phyloP scores from a whole-genome alignment of 2,329 filamentous ascomycete genomes.

The Coniella vitis region DNA sequence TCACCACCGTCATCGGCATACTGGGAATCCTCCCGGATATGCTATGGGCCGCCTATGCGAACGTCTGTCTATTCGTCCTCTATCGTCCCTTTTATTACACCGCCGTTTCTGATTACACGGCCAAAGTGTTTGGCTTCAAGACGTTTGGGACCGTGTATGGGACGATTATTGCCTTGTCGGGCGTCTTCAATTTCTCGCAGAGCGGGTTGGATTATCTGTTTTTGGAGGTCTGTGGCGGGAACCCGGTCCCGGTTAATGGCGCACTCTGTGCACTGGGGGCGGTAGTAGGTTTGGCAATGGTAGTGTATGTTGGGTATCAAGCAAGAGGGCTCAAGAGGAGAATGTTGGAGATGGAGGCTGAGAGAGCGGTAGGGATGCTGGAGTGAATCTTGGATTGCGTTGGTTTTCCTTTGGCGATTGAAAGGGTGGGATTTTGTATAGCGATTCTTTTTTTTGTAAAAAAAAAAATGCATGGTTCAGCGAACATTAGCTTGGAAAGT shows the following conservation, averaged over 20 bases:
- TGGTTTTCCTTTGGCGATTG: not conserved
- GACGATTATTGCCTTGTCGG: slow-evolving; percentile 78
- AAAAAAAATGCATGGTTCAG: too few species aligned
- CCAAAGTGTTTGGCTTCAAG: slow-evolving; percentile 86
- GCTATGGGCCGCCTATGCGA: slow-evolving; percentile 69
- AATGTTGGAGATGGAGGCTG: slow-evolving; percentile 26
- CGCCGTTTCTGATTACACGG: slow-evolving; percentile 79
- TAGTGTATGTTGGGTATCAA: slow-evolving; percentile 54
- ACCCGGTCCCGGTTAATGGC: slow-evolving; percentile 73
- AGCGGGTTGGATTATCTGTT: slow-evolving; percentile 73
- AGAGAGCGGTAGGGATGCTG: slow-evolving; percentile 20
- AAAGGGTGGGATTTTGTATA: not conserved
- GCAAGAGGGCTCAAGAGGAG: slow-evolving; percentile 29
- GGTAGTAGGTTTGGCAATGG: slow-evolving; percentile 57
- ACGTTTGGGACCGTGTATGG: slow-evolving; percentile 95
- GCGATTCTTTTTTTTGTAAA: too few species aligned
- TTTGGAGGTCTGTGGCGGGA: slow-evolving; percentile 61
- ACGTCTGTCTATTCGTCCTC: slow-evolving; percentile 72
- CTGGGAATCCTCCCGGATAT: slow-evolving; percentile 64
- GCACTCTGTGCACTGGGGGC: slow-evolving; percentile 57
- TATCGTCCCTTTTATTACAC: slow-evolving; percentile 90
- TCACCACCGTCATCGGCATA: slow-evolving; percentile 68
- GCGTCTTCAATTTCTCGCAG: slow-evolving; percentile 78
- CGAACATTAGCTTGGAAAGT: too few species aligned
- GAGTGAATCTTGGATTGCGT: not conserved